Conservation (phyloP, 2,329 filamentous ascomycete genomes). For the Elsinoe necatrix region DNA sequence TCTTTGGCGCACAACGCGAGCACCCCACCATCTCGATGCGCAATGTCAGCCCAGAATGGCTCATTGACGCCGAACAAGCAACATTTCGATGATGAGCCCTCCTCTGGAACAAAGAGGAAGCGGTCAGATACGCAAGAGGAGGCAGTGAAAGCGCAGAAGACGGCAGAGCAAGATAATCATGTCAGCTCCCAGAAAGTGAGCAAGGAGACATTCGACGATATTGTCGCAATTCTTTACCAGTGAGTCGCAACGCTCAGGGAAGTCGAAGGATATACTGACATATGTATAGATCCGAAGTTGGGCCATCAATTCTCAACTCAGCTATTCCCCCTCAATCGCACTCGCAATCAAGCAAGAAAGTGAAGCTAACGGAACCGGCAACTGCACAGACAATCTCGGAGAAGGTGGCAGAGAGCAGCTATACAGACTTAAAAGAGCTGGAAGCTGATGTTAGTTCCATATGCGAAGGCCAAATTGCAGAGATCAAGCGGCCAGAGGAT, state of each 20-base stretch:
- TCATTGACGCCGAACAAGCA: slow-evolving; percentile 17
- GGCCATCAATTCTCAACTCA: slow-evolving; percentile 39
- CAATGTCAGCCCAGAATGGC: slow-evolving; percentile 21
- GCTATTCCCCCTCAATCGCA: slow-evolving; percentile 27
- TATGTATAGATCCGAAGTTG: slow-evolving; percentile 31
- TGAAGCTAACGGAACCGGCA: slow-evolving; percentile 32
- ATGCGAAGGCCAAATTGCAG: slow-evolving; percentile 32
- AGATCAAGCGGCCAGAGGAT: slow-evolving; percentile 23
- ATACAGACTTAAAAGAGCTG: slow-evolving; percentile 36
- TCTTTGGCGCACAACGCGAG: slow-evolving; percentile 1
- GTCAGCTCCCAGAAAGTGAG: neutral
- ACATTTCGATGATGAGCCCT: neutral
- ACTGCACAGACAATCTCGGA: slow-evolving; percentile 31
- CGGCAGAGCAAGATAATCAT: slow-evolving; percentile 17
- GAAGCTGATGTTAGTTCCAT: slow-evolving; percentile 36
- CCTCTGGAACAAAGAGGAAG: slow-evolving; percentile 37
- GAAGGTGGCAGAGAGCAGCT: slow-evolving; percentile 32
- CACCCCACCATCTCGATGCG: slow-evolving; percentile 1
- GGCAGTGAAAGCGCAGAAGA: slow-evolving; percentile 19
- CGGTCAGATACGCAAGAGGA: slow-evolving; percentile 31
- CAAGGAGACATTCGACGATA: slow-evolving; percentile 31
- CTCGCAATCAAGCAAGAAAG: slow-evolving; percentile 32
- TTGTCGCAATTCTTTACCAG: slow-evolving; percentile 36
- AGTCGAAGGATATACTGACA: slow-evolving; percentile 15
- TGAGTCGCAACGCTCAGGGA: slow-evolving; percentile 20